Evolutionary conservation across 345 rosid genomes (phyloP).

Genomic region (Eucalyptus lansdowneana): DNA sequence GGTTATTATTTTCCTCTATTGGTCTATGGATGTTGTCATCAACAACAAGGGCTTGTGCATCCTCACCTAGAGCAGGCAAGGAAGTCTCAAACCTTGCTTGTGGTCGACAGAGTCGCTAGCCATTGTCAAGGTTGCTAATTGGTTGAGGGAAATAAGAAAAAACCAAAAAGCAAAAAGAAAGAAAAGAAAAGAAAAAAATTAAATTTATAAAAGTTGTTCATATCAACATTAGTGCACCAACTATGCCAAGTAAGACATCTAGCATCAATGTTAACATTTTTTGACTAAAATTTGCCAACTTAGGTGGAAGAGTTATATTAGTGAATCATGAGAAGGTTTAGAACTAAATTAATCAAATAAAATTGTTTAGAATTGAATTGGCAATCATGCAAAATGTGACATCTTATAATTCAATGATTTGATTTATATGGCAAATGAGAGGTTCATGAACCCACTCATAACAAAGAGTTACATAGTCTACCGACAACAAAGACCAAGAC

Average conservation of each 20-base stretch:
- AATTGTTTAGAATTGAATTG: not conserved
- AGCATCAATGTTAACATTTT: accelerated
- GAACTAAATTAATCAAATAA: not conserved
- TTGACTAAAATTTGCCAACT: not conserved
- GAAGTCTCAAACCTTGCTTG: not conserved
- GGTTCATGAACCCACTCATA: not conserved
- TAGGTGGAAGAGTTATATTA: not conserved
- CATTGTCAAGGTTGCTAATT: not conserved
- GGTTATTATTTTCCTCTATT: not conserved
- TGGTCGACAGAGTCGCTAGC: accelerated
- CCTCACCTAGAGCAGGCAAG: not conserved
- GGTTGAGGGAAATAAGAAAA: not conserved
- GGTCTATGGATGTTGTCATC: not conserved
- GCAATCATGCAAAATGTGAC: not conserved
- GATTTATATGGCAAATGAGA: not conserved
- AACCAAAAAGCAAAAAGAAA: accelerated
- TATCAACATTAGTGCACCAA: accelerated
- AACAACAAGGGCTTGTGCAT: not conserved
- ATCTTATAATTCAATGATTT: not conserved
- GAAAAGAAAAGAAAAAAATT: not conserved
- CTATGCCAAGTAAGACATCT: accelerated
- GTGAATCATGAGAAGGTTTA: not conserved
- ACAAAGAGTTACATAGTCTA: not conserved
- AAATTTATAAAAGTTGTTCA: not conserved
- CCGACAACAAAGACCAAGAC: not conserved